Percentiles rank a stretch among this genome's conserved stretches.
Evolutionary conservation across 2,329 filamentous ascomycete genomes (phyloP).

Genomic region (Lasiodiplodia sp.): DNA sequence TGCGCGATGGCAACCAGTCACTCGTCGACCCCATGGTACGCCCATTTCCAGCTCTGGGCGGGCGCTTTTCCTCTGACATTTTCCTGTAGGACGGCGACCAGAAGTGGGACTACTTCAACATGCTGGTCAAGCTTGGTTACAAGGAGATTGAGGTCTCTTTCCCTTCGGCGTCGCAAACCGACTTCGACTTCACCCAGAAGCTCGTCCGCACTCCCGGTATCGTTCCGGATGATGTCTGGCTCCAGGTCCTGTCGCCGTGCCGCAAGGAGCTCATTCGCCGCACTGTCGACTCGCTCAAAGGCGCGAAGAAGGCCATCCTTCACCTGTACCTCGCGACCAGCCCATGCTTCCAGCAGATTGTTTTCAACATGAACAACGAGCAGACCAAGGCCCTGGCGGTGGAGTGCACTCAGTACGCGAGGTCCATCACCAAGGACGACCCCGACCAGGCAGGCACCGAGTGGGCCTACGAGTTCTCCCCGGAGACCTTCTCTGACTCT

Average conservation of each 20-base stretch:
- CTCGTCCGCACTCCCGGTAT: constrained; percentile 84
- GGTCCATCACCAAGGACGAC: constrained; percentile 86
- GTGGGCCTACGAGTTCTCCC: constrained; percentile 85
- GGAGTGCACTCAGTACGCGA: constrained; percentile 83
- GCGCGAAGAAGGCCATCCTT: constrained; percentile 90
- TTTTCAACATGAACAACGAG: constrained; percentile 87
- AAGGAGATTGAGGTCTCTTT: constrained; percentile 98
- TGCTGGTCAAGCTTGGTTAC: constrained; percentile 90
- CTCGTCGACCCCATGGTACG: constrained; percentile 90
- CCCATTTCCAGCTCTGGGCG: background rate
- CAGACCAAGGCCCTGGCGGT: constrained; percentile 83
- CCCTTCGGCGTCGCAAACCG: constrained; percentile 91
- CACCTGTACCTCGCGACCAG: constrained; percentile 97
- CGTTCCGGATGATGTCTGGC: constrained; percentile 86
- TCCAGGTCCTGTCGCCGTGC: constrained; percentile 92
- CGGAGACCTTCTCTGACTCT: constrained; percentile 91
- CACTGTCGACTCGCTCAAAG: constrained; percentile 87
- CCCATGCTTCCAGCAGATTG: constrained; percentile 90
- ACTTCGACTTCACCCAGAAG: constrained; percentile 92
- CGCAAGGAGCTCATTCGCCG: constrained; percentile 87
- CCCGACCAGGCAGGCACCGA: constrained; percentile 63
- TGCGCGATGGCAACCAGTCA: constrained; percentile 94
- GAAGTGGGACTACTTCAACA: constrained; percentile 94
- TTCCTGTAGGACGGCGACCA: constrained; percentile 80
- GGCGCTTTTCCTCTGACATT: background rate